phyloP scores from a whole-genome alignment of 2,329 filamentous ascomycete species.

The Daldinia eschscholtzii region DNA sequence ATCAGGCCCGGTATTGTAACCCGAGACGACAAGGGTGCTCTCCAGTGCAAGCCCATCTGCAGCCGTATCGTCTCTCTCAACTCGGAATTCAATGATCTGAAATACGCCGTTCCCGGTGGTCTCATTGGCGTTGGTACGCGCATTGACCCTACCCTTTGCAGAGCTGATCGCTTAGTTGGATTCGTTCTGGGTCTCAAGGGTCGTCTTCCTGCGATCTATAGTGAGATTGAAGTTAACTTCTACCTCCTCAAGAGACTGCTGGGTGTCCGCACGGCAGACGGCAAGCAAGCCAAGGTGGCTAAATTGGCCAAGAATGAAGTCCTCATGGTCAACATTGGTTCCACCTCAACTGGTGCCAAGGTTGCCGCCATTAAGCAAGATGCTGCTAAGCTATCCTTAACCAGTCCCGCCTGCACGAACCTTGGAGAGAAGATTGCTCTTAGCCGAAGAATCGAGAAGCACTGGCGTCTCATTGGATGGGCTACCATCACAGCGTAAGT shows the following conservation, averaged over 20 bases:
- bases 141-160: conserved; percentile 96
- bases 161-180: conserved; percentile 98
- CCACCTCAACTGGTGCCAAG: conserved; percentile 96
- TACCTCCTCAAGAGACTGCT: conserved; percentile 94
- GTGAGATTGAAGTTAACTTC: conserved; percentile 99
- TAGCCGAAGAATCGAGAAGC: conserved; percentile 46
- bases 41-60: conserved; percentile 98
- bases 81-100: conserved; percentile 97
- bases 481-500: conserved; percentile 49
- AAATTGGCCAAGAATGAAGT: conserved; percentile 99
- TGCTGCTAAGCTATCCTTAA: conserved; percentile 93
- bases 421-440: conserved; percentile 68
- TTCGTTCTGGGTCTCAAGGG: conserved; percentile 97
- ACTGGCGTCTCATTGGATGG: conserved; percentile 52
- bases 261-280: conserved; percentile 96
- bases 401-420: conserved; percentile 94
- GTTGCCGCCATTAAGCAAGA: conserved; percentile 97
- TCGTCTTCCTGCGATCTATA: conserved; percentile 95
- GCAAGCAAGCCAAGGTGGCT: conserved; percentile 99
- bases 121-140: conserved; percentile 98
- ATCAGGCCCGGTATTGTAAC: conserved; percentile 99
- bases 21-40: conserved; percentile 91
- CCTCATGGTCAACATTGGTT: conserved; percentile 99
- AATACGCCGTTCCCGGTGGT: conserved; percentile 97
- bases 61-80: conserved; percentile 94